A percentile compares a stretch with the other conserved stretches of the same genome.
These are phyloP conservation scores for Tylopilus intermedius DNA, from an alignment of 768 basidiomycete species.

Conservation along the genomic window DNA sequence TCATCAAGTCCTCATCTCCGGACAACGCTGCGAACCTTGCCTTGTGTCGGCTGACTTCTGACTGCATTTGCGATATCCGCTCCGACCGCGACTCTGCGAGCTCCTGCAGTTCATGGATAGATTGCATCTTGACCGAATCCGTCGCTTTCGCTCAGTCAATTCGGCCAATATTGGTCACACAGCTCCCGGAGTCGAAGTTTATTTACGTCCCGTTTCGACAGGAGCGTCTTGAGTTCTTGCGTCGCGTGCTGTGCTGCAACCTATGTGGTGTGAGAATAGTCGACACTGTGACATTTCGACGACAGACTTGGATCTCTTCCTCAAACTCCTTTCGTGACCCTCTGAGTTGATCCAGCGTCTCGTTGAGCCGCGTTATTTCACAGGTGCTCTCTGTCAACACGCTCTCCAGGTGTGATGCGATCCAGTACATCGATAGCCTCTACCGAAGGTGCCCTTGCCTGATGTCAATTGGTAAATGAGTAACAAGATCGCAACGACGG, in stretches of 20 bases:
- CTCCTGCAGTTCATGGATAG: constrained; percentile 58
- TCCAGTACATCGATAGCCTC: constrained; percentile 48
- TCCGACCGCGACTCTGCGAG: constrained; percentile 67
- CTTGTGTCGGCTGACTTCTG: constrained; percentile 70
- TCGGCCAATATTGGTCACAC: constrained; percentile 67
- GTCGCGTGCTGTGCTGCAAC: constrained; percentile 42
- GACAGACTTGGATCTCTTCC: constrained; percentile 40
- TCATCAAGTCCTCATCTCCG: constrained; percentile 66
- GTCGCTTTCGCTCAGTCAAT: constrained; percentile 63
- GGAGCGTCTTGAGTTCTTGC: constrained; percentile 59
- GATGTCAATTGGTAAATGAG: background rate
- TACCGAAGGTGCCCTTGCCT: constrained; percentile 42
- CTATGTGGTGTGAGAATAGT: constrained; percentile 25
- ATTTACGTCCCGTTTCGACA: constrained; percentile 64
- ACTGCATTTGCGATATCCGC: constrained; percentile 64
- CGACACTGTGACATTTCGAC: constrained; percentile 7
- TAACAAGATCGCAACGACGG: background rate
- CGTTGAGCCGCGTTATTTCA: constrained; percentile 39
- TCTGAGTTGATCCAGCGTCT: constrained; percentile 40
- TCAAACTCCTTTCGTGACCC: constrained; percentile 43
- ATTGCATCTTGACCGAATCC: constrained; percentile 53
- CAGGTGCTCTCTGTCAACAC: constrained; percentile 36
- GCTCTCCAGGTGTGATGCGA: constrained; percentile 44
- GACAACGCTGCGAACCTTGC: constrained; percentile 70
- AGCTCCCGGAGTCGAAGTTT: constrained; percentile 64